Evolutionary conservation across 2,329 filamentous ascomycete genomes (phyloP).

Genomic region (Diplodia scrobiculata): DNA sequence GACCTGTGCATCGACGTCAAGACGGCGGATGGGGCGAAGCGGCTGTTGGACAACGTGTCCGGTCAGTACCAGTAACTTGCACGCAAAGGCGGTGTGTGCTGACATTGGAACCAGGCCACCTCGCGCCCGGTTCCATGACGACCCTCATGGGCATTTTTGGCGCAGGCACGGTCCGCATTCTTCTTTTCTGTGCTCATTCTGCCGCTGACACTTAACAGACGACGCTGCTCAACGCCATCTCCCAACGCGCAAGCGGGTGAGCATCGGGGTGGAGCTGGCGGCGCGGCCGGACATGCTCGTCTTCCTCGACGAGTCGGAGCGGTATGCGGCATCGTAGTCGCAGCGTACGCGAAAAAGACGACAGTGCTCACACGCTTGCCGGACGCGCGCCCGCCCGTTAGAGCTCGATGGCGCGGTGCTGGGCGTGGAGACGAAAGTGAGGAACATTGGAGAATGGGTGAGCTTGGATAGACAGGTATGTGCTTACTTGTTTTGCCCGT

Average conservation of each 20-base stretch:
- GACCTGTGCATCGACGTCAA: not conserved
- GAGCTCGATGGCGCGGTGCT: not conserved
- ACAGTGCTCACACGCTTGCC: not conserved
- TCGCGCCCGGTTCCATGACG: conserved; percentile 74
- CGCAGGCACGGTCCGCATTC: not conserved
- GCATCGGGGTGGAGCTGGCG: conserved; percentile 71
- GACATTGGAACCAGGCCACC: conserved; percentile 50
- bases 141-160: conserved; percentile 75
- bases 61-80: not conserved
- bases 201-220: conserved; percentile 54
- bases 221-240: conserved; percentile 76
- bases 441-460: not conserved
- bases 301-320: conserved; percentile 65
- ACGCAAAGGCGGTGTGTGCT: not conserved
- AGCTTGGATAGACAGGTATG: no score
- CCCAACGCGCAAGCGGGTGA: conserved; percentile 74
- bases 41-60: not conserved
- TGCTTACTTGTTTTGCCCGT: no score
- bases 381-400: not conserved
- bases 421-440: not conserved
- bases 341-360: not conserved
- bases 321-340: no score
- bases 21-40: not conserved
- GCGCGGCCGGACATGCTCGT: conserved; percentile 66
- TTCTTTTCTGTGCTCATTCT: no score